Evolutionary conservation across 108 stramenopile species (phyloP), one percentile per base, ranked within the genome.

Genomic region (Discostella pseudostelligera): DNA sequence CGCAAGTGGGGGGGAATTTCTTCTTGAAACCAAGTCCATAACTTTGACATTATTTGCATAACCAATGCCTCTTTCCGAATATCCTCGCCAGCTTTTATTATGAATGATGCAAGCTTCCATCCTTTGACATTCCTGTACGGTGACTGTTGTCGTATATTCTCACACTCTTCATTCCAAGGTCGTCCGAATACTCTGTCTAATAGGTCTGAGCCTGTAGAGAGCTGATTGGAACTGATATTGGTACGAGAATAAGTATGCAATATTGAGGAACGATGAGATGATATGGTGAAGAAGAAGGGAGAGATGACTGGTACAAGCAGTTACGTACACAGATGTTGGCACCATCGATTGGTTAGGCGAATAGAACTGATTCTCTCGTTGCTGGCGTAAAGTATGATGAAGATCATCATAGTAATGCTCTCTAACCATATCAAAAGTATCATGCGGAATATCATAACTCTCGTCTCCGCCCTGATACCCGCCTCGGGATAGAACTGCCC

Each of bases 41-140:
- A 43, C 58, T 89, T 87, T 39, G 83, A 64, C 59, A 91, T 88
- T 0, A 88, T 75, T 69, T 91, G 90, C 93, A 95, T 95, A 21
- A 95, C 90, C 11, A 95, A 69, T 19, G 90, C 88, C 72, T 95
- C 93, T 61, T 80, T 74, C 12, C 93, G 87, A 72, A 95, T 91
- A 60, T 95, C 93, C 80, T 95, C 93, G 28, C 93, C 93, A 16
- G 88, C 88, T 58, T 95, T 95, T 59, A 95, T 77, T 57, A 89
- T 89, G 57, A 95, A 90, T 9, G 90, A 87, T 3, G 90, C 88
- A 22, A 92, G 76, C 49, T 78, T 77, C 93, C 93, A 95, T 8
- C 90, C 90, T 21, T 83, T 60, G 24, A 88, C 75, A 49, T 92
- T 79, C 17, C 88, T 84, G 46, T 73, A 92, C 2, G 87, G 87